A percentile compares a stretch with the other conserved stretches of the same genome.
Conservation (phyloP, 257 asterid species). For the Perilla frutescens region DNA sequence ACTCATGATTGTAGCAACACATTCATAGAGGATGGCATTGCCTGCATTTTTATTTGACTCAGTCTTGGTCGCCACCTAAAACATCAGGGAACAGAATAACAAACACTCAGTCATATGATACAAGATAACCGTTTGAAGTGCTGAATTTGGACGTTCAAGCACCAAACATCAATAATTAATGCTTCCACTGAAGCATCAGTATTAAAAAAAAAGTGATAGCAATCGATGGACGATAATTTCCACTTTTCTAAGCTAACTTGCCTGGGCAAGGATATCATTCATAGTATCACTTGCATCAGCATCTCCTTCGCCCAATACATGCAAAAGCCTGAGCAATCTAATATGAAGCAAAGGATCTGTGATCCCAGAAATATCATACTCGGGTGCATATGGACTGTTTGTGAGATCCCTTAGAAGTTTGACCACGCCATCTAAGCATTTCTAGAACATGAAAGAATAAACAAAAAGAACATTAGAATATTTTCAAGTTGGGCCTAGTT, state of each 20-base stretch:
- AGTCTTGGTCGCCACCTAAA: slow-evolving; percentile 96
- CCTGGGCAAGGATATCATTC: slow-evolving; percentile 99
- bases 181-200: slow-evolving; percentile 9
- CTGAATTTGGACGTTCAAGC: slow-evolving; percentile 3
- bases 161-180: slow-evolving; percentile 16
- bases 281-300: slow-evolving; percentile 92
- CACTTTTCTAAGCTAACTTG: slow-evolving; percentile 33
- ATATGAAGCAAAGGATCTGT: slow-evolving; percentile 95
- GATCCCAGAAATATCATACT: slow-evolving; percentile 92
- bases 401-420: slow-evolving; percentile 80
- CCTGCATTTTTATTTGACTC: slow-evolving; percentile 97
- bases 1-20: slow-evolving; percentile 92
- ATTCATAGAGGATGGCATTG: slow-evolving; percentile 94
- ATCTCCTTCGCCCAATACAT: slow-evolving; percentile 90
- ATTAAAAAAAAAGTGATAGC: neutral
- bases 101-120: slow-evolving; percentile 28
- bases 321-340: slow-evolving; percentile 81
- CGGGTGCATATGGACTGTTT: slow-evolving; percentile 97
- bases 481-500: slow-evolving; percentile 20
- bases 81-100: slow-evolving; percentile 34
- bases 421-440: slow-evolving; percentile 90
- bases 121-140: slow-evolving; percentile 15
- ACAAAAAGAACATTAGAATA: slow-evolving; percentile 20
- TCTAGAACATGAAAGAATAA: slow-evolving; percentile 53
- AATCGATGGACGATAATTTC: neutral